Evolutionary conservation across 2,329 filamentous ascomycete genomes (phyloP).

Genomic region (Fusarium beomiforme): DNA sequence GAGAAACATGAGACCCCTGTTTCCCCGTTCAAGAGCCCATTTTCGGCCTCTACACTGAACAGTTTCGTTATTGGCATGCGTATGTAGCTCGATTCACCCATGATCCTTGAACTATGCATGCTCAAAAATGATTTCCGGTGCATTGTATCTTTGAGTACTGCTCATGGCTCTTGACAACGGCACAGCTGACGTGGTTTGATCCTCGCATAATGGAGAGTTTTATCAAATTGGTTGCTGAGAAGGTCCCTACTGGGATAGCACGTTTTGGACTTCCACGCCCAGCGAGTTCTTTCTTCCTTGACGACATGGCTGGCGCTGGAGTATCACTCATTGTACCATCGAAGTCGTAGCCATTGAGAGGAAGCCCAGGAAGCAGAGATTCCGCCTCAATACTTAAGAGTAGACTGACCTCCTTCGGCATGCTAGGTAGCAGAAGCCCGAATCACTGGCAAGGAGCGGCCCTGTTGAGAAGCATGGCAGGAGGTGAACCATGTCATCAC

Average conservation of each 20-base stretch:
- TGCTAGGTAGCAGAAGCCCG: neutral
- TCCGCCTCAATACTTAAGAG: neutral
- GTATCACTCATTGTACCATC: neutral
- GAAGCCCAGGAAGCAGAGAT: neutral
- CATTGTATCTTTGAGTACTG: constrained; percentile 23
- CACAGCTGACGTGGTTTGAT: neutral
- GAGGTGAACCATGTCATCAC: neutral
- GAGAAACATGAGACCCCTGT: constrained; percentile 35
- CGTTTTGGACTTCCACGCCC: neutral
- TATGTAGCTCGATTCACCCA: constrained; percentile 13
- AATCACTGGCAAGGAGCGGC: neutral
- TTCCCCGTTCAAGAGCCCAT: constrained; percentile 28
- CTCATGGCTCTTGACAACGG: neutral
- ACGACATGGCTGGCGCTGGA: constrained; percentile 13
- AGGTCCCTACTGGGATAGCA: neutral
- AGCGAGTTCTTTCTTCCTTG: neutral
- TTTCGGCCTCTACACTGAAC: constrained; percentile 21
- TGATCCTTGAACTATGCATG: constrained; percentile 10
- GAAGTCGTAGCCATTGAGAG: neutral
- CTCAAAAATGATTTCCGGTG: neutral
- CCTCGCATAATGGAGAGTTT: neutral
- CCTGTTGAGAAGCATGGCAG: neutral
- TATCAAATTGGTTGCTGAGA: neutral
- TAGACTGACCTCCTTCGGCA: neutral
- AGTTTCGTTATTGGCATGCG: constrained; percentile 13